These are phyloP conservation scores for Geotrichum phurueaensis DNA, from an alignment of 1,139 yeast genomes.

Conservation along the genomic window DNA sequence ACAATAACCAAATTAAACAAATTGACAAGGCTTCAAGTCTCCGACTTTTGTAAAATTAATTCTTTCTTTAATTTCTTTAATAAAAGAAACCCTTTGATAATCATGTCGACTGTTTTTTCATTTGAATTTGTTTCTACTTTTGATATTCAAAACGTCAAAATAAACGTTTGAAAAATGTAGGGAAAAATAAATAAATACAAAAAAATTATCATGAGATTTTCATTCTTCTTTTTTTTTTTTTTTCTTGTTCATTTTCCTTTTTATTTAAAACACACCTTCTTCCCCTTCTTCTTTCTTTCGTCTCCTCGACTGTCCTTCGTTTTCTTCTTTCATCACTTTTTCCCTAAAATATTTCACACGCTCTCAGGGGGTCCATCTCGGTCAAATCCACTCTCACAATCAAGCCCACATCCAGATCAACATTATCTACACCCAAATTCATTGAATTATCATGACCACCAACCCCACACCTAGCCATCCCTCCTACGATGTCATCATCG, in stretches of 20 bases:
- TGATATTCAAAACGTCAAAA: too few species aligned
- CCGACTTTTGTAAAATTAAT: too few species aligned
- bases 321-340: not conserved
- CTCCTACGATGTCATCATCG: constrained; percentile 54
- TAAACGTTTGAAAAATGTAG: not conserved
- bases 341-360: not conserved
- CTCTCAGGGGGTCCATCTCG: not conserved
- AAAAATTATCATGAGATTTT: not conserved
- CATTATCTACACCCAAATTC: not conserved
- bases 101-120: too few species aligned
- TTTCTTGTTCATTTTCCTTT: not conserved
- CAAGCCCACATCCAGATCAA: not conserved
- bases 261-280: not conserved
- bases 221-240: not conserved
- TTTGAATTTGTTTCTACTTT: too few species aligned
- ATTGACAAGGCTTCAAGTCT: too few species aligned
- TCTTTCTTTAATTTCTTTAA: too few species aligned
- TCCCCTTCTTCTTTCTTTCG: not conserved
- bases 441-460: not conserved
- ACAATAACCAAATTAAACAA: too few species aligned
- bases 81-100: too few species aligned
- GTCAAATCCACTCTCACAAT: not conserved
- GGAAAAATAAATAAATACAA: too few species aligned
- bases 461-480: not conserved
- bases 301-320: not conserved